Base-by-base conservation (phyloP, 768 basidiomycete species). In the Agaricus subrufescens region DNA sequence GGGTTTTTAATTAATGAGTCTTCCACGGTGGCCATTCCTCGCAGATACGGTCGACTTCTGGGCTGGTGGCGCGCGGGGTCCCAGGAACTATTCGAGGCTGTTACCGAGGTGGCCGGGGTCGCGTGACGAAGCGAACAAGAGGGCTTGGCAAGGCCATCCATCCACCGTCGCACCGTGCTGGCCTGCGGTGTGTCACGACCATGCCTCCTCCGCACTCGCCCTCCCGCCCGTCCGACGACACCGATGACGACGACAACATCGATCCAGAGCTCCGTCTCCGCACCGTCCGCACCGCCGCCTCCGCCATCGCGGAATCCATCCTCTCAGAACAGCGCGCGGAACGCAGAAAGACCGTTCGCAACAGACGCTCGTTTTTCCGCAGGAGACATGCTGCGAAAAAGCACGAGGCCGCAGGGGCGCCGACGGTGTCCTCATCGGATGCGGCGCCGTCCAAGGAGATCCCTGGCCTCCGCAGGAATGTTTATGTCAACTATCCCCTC, bases 211-310 rank as follows among this genome's bases (percentile, higher is more conserved):
- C 73, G 58, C 75, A 76, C 57, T 19, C 47, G 26, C 54, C 46
- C 7, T 71, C 73, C 46, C 68, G 68, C 29, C 68, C 69, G 58
- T 60, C 78, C 58, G 66, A 73, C 45, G 75, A 78, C 63, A 73
- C 73, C 69, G 80, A 84, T 60, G 84, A 86, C 64, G 83, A 90
- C 67, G 81, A 79, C 26, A 72, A 70, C 53, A 86, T 91, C 62
- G 94, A 98, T 76, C 88, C 89, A 19, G 85, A 93, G 65, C 79
- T 94, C 11, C 86, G 94, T 39, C 78, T 98, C 48, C 85, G 91
- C 51, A 95, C 93, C 1, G 91, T 94, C n/a, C 87, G 88, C 63
- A 97, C 95, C 1, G 95, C 95, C 15, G 88, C 90, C 2, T 92
- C 90, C 15, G 91, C 91, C 39, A 86, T 97, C 61, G 88, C 91